A percentile compares a stretch with the other conserved stretches of the same genome.
phyloP scores from a whole-genome alignment of 2,329 filamentous ascomycete species.

The Neoarthrinium moseri region DNA sequence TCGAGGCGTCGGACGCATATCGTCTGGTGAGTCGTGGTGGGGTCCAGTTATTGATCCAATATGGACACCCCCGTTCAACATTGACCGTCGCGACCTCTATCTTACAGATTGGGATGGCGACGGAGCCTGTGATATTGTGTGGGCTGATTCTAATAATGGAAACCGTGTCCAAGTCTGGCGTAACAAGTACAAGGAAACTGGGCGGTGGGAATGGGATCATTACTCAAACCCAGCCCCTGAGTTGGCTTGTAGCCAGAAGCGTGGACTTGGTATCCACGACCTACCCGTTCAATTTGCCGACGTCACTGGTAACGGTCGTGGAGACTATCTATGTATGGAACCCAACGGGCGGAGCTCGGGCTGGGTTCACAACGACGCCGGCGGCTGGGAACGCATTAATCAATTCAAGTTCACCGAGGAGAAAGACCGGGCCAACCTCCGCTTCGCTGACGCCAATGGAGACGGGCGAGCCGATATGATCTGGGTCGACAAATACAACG shows the following conservation, averaged over 20 bases:
- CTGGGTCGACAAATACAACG: slow-evolving; percentile 33
- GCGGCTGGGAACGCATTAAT: slow-evolving; percentile 15
- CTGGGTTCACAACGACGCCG: slow-evolving; percentile 19
- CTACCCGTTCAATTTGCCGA: slow-evolving; percentile 30
- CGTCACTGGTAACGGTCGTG: slow-evolving; percentile 24
- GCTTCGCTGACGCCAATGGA: slow-evolving; percentile 37
- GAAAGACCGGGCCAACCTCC: slow-evolving; percentile 33
- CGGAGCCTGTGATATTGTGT: slow-evolving; percentile 32
- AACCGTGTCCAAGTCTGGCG: slow-evolving; percentile 21
- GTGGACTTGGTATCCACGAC: slow-evolving; percentile 25
- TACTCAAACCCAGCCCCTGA: slow-evolving; percentile 6
- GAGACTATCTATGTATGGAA: slow-evolving; percentile 32
- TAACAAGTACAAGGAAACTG: slow-evolving; percentile 18
- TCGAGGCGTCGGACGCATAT: background rate
- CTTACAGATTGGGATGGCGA: slow-evolving; percentile 36
- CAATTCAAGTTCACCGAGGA: slow-evolving; percentile 28
- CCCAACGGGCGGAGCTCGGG: slow-evolving; percentile 22
- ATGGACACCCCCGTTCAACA: background rate
- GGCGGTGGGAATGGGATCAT: slow-evolving; percentile 10
- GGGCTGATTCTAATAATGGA: slow-evolving; percentile 24
- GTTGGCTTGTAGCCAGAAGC: slow-evolving; percentile 19
- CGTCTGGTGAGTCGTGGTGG: slow-evolving; percentile 13
- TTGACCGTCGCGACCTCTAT: slow-evolving; percentile 28
- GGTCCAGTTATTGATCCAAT: slow-evolving; percentile 10
- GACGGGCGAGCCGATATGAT: slow-evolving; percentile 33